Evolutionary conservation across 75 land plant genomes (phyloP).

Genomic region (Cryptomeria japonica): DNA sequence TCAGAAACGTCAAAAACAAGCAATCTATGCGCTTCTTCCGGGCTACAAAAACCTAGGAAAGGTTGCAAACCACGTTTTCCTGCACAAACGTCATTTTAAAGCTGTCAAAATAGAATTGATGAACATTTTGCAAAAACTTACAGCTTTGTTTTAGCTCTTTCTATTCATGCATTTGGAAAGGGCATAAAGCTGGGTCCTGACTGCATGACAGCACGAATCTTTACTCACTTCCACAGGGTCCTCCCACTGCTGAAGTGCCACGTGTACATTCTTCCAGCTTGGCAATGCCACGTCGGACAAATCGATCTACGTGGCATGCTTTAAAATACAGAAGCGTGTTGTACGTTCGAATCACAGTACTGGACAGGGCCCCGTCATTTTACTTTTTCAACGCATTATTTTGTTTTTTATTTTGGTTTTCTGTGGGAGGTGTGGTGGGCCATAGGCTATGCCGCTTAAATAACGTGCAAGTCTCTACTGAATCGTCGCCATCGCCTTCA

Average conservation of each 20-base stretch:
- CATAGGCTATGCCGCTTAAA: neutral
- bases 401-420: too few relatives aligned
- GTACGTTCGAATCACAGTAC: neutral
- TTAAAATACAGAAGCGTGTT: too few relatives aligned
- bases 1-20: neutral
- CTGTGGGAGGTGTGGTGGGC: neutral
- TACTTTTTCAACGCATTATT: too few relatives aligned
- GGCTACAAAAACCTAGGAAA: neutral
- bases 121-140: neutral
- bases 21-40: neutral
- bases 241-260: neutral
- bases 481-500: neutral
- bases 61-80: too few relatives aligned
- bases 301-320: neutral
- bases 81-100: too few relatives aligned
- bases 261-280: neutral
- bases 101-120: too few relatives aligned
- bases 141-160: neutral
- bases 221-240: neutral
- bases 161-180: neutral
- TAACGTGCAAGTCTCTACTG: neutral
- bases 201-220: neutral
- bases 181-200: neutral
- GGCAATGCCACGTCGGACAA: neutral
- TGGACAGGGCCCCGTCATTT: too few relatives aligned